Evolutionary conservation across 805 yeast species (phyloP), one percentile per base, ranked within the genome.

Genomic region (Spathaspora boniae): DNA sequence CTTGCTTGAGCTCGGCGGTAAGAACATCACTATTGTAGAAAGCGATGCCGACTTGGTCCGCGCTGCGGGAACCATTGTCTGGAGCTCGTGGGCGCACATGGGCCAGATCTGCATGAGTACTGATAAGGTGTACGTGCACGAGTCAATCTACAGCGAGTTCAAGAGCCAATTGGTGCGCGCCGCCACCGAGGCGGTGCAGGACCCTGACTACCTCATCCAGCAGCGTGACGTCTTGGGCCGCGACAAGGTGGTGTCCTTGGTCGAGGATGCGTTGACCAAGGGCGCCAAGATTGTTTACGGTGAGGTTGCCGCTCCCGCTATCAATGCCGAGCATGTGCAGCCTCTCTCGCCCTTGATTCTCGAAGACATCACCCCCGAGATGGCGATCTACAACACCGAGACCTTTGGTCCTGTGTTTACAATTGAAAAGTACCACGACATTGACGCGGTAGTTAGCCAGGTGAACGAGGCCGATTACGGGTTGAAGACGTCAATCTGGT

Each of bases 21-120:
- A 70, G 42, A 69, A 70, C 42, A 51, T 51, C 25, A 34, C 61
- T 1, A 48, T 70, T 8, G 49, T 71, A 3, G 53, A 49, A 11
- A 31, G 48, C 4, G 69, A 62, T 34, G 61, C 59, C 0, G 60
- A 65, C 39, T 37, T 71, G 19, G 46, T 36, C 1, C 43, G 38
- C 25, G 70, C 74, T 1, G 46, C 61, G 2, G 40, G 44, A 1
- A 35, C 36, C 11, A 47, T 53, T 18, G 27, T 66, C 6, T 55
- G 59, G 58, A 49, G 62, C 17, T 47, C 64, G 7, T 68, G 70
- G 71, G 47, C 56, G 32, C 68, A 71, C 43, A 64, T 59, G 42
- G 76, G 75, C 9, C 76, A 71, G 37, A 59, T 71, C 16, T 72
- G 77, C 45, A 71, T 70, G 75, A 56, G 65, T 34, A 59, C 70